Evolutionary conservation across 768 basidiomycete species (phyloP).

Genomic region (Tulasnella sp.): DNA sequence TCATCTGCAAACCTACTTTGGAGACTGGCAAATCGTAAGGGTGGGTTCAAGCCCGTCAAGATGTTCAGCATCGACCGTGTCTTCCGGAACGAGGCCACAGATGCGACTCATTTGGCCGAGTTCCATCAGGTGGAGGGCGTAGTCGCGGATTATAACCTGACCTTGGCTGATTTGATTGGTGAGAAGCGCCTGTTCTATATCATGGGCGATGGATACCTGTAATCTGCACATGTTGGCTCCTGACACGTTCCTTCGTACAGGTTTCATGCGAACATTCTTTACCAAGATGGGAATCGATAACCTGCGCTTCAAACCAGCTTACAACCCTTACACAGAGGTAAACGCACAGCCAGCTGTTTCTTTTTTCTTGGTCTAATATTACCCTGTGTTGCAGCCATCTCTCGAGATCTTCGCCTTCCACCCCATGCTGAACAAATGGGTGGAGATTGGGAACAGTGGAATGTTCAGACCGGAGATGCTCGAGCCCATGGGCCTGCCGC

Average conservation of each 20-base stretch:
- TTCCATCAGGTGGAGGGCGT: slow-evolving; percentile 99
- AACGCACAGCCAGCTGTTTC: no score
- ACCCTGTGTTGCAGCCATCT: slow-evolving; percentile 50
- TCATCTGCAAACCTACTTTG: slow-evolving; percentile 91
- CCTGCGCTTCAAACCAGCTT: slow-evolving; percentile 95
- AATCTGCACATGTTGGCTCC: no score
- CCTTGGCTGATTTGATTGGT: slow-evolving; percentile 94
- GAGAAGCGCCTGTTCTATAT: no score
- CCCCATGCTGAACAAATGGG: slow-evolving; percentile 85
- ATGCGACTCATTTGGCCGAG: slow-evolving; percentile 96
- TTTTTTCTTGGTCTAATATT: not conserved
- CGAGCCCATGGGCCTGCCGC: slow-evolving; percentile 96
- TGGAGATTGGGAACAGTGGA: slow-evolving; percentile 96
- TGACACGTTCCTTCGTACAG: slow-evolving; percentile 39
- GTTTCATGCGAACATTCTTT: slow-evolving; percentile 99
- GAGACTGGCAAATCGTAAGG: slow-evolving; percentile 74
- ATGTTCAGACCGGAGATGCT: slow-evolving; percentile 99
- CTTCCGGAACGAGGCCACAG: slow-evolving; percentile 97
- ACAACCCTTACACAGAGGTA: slow-evolving; percentile 96
- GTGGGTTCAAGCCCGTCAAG: slow-evolving; percentile 85
- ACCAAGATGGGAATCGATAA: slow-evolving; percentile 92
- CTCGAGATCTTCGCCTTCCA: slow-evolving; percentile 99
- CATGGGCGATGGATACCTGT: no score
- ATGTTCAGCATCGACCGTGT: slow-evolving; percentile 96
- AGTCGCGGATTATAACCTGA: slow-evolving; percentile 86